Base-by-base conservation (phyloP, 139 green algal species). In the Limnomonas spitsbergensis region DNA sequence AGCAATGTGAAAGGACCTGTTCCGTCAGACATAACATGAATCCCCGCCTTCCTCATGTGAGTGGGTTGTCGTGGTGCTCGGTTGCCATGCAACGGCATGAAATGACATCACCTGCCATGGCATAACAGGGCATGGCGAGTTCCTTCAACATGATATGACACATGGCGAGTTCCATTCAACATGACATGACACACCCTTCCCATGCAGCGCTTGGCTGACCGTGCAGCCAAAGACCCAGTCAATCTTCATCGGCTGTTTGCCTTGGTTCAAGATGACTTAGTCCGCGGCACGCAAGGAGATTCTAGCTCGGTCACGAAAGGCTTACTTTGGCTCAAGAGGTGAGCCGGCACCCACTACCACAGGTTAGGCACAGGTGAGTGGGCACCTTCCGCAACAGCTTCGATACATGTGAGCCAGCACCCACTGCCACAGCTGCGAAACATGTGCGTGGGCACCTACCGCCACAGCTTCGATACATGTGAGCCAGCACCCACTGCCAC, bases 321-420 rank as follows among this genome's bases (percentile, higher is more conserved):
- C 2, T 77, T 95, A 40, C 84, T 95, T 0, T 94, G 91, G 91
- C 81, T 95, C 27, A 93, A 93, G 42, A 70, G 89, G 88, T 92
- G 29, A 40, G 40, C 24, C 4, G 75, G 29, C 52, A 32, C 53
- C 32, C 27, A 4, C 40, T 26, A 6, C 7, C 9, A 9, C 42
- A 54, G 9, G 42, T 6, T 9, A 6, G 42, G 9, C 42, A 54
- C 7, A 27, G 6, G 9, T 54, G 9, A 54, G 9, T 27, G 42
- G 42, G 42, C 9, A 9, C 9, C 42, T 27, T 9, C 42, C 6
- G 6, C 42, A 54, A 6, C 42, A 54, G 6, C 42, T 9, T 54
- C 7, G 7, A 54, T 6, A 54, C 6, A n/a, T n/a, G n/a, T n/a
- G n/a, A n/a, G n/a, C n/a, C n/a, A n/a, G n/a, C n/a, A n/a, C n/a